phyloP scores from a whole-genome alignment of 257 asterid genomes.

The Vinca minor region DNA sequence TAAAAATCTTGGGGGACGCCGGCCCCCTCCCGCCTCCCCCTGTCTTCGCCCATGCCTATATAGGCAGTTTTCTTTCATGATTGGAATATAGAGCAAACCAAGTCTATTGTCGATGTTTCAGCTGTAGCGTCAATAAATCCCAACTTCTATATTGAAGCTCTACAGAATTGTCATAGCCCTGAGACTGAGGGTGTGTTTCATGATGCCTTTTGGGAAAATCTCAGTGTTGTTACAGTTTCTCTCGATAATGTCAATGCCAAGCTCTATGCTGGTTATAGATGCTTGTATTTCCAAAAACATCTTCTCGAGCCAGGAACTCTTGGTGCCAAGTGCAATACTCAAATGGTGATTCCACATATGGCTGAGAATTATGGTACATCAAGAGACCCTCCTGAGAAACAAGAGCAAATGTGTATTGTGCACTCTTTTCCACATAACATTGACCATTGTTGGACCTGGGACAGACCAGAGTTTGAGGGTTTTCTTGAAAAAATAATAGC shows the following conservation, averaged over 20 bases:
- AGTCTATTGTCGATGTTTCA: constrained; percentile 85
- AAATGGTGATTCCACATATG: constrained; percentile 89
- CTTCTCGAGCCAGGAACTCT: constrained; percentile 97
- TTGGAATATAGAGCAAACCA: constrained; percentile 92
- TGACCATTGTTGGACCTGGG: constrained; percentile 96
- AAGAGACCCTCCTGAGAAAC: constrained; percentile 92
- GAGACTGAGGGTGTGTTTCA: constrained; percentile 84
- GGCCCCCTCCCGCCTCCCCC: no score
- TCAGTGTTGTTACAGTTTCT: constrained; percentile 64
- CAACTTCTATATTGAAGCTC: constrained; percentile 52
- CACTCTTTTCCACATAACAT: constrained; percentile 93
- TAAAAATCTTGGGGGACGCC: no score
- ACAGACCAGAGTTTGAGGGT: constrained; percentile 91
- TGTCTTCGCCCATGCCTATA: no score
- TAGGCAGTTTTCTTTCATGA: constrained; percentile 90
- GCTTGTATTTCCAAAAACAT: constrained; percentile 86
- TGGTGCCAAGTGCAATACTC: constrained; percentile 92
- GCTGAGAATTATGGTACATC: constrained; percentile 93
- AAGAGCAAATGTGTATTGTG: constrained; percentile 94
- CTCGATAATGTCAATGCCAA: constrained; percentile 91
- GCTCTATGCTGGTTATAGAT: constrained; percentile 89
- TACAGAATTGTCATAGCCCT: constrained; percentile 85
- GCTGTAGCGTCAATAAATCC: constrained; percentile 70
- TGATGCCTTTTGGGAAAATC: constrained; percentile 84
- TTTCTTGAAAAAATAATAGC: constrained; percentile 86